Conservation (phyloP, 1,139 yeast genomes). For the Blastobotrys illinoisensis region DNA sequence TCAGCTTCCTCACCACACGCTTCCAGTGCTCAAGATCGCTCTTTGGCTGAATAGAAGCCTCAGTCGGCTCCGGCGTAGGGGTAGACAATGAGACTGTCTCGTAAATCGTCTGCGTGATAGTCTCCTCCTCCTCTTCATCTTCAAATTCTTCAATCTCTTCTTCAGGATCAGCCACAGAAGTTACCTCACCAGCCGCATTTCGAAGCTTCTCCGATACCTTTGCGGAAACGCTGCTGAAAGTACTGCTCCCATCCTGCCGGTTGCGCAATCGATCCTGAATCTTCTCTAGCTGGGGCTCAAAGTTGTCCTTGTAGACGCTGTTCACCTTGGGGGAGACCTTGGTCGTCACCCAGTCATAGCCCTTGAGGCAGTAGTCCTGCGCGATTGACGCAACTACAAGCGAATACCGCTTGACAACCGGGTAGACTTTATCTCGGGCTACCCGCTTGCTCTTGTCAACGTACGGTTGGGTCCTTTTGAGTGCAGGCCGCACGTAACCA, state of each 20-base stretch:
- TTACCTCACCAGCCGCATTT: constrained; percentile 1
- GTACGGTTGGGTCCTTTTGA: constrained; percentile 9
- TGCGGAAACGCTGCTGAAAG: not conserved
- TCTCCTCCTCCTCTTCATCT: not conserved
- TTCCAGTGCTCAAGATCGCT: constrained; percentile 24
- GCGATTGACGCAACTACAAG: constrained; percentile 4
- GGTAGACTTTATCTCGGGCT: constrained; percentile 13
- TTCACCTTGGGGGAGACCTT: constrained; percentile 20
- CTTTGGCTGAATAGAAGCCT: not conserved
- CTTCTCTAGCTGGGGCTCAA: constrained; percentile 29
- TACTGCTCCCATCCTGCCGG: constrained; percentile 4
- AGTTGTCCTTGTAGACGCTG: constrained; percentile 20
- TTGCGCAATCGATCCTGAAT: constrained; percentile 22
- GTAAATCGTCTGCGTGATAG: not conserved
- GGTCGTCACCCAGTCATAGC: constrained; percentile 16
- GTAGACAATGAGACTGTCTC: not conserved
- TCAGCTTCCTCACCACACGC: constrained; percentile 27
- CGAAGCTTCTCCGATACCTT: constrained; percentile 4
- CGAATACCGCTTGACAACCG: constrained; percentile 8
- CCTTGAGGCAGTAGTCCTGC: constrained; percentile 4
- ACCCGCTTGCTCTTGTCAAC: constrained; percentile 10
- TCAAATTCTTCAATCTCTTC: not conserved
- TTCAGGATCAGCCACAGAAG: not conserved
- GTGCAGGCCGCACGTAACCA: constrained; percentile 14
- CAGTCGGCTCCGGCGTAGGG: not conserved